Conservation (phyloP, 306 rosid genomes). For the barrel medic (Medicago truncatula) region DNA sequence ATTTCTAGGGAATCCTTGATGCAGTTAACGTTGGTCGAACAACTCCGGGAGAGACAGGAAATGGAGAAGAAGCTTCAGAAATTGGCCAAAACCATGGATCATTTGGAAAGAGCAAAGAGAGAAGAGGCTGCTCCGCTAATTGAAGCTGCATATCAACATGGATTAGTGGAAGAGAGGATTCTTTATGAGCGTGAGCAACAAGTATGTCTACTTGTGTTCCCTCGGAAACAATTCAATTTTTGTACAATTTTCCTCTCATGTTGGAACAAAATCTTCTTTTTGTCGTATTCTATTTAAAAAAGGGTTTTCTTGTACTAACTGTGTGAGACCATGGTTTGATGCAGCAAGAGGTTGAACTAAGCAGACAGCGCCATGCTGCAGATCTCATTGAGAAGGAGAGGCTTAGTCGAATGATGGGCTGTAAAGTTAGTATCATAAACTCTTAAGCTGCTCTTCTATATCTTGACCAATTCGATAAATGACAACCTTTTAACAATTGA, state of each 20-base stretch:
- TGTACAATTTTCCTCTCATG: not conserved
- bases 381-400: slow-evolving; percentile 89
- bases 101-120: slow-evolving; percentile 92
- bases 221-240: not conserved
- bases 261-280: not conserved
- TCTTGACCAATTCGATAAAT: not conserved
- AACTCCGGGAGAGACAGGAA: slow-evolving; percentile 88
- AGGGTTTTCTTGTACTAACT: slow-evolving; percentile 17
- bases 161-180: slow-evolving; percentile 75
- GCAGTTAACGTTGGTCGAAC: too few species aligned
- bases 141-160: slow-evolving; percentile 87
- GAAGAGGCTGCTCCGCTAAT: slow-evolving; percentile 91
- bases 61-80: slow-evolving; percentile 92
- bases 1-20: too few species aligned
- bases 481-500: not conserved
- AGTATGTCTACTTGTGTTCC: slow-evolving; percentile 43
- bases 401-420: slow-evolving; percentile 65
- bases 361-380: slow-evolving; percentile 86
- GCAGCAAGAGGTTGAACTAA: slow-evolving; percentile 85
- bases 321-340: slow-evolving; percentile 33
- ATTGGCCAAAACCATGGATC: slow-evolving; percentile 84
- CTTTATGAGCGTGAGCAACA: slow-evolving; percentile 85
- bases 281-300: not conserved
- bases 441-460: slow-evolving; percentile 5
- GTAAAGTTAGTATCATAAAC: slow-evolving; percentile 58